Evolutionary conservation across 1,284 basidiomycete genomes (phyloP).

Genomic region (Ceratobasidium sp.): DNA sequence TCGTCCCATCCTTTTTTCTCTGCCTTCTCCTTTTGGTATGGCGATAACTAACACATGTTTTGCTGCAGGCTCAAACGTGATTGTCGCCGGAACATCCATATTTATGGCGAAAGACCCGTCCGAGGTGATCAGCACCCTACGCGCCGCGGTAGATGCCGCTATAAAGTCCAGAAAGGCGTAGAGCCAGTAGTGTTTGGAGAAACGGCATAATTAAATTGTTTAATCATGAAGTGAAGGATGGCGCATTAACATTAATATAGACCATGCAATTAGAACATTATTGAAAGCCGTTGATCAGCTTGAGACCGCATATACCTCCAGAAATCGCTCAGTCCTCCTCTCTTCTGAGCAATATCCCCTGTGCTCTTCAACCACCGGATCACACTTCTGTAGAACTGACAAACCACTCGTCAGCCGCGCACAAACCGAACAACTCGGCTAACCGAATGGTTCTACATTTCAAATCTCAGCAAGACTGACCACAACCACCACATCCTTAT

Average conservation of each 20-base stretch:
- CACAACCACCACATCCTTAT: background rate
- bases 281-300: background rate
- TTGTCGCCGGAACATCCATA: slow-evolving; percentile 97
- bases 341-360: too few relatives aligned
- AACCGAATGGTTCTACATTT: too few relatives aligned
- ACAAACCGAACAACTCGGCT: too few relatives aligned
- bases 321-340: too few relatives aligned
- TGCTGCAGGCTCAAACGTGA: slow-evolving; percentile 90
- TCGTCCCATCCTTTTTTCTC: slow-evolving; percentile 9
- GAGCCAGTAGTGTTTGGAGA: too few relatives aligned
- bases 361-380: too few relatives aligned
- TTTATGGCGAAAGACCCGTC: slow-evolving; percentile 86
- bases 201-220: too few relatives aligned
- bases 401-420: too few relatives aligned
- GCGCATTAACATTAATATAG: slow-evolving; percentile 4
- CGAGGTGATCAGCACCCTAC: slow-evolving; percentile 78
- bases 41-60: background rate
- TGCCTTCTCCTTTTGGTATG: slow-evolving; percentile 1
- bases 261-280: slow-evolving; percentile 30
- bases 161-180: background rate
- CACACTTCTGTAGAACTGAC: too few relatives aligned
- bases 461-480: background rate
- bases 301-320: too few relatives aligned
- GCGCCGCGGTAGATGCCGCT: slow-evolving; percentile 74
- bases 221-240: too few relatives aligned